phyloP scores from a whole-genome alignment of 2,329 filamentous ascomycete genomes.

The Basipetospora chlamydospora region DNA sequence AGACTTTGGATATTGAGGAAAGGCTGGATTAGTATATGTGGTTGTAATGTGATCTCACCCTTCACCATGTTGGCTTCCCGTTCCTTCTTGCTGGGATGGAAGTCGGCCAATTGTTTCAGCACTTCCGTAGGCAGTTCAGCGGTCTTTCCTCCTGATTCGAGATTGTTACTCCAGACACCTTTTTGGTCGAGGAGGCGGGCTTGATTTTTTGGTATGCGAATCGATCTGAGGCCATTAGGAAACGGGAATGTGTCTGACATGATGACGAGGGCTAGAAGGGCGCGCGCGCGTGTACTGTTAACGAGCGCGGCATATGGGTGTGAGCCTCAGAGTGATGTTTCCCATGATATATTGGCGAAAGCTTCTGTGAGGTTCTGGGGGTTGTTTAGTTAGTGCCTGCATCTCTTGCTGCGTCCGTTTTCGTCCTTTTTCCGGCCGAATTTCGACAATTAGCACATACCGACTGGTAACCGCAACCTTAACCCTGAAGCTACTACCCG shows the following conservation, averaged over 20 bases:
- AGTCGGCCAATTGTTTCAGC: background rate
- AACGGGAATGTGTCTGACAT: constrained; percentile 1
- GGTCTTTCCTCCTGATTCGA: constrained; percentile 10
- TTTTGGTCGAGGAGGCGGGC: constrained; percentile 18
- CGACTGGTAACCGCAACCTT: too few relatives aligned
- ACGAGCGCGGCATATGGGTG: too few relatives aligned
- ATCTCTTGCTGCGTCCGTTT: too few relatives aligned
- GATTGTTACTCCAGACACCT: constrained; percentile 21
- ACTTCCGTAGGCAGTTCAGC: constrained; percentile 22
- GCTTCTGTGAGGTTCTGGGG: too few relatives aligned
- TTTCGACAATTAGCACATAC: too few relatives aligned
- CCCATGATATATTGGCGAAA: too few relatives aligned
- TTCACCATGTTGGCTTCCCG: background rate
- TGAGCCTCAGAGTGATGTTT: too few relatives aligned
- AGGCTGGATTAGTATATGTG: background rate
- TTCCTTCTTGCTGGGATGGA: background rate
- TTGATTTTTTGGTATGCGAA: constrained; percentile 24
- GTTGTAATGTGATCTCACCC: background rate
- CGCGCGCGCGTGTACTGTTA: too few relatives aligned
- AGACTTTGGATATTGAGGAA: background rate
- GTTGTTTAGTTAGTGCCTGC: too few relatives aligned
- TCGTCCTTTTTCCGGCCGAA: too few relatives aligned
- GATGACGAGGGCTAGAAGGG: too few relatives aligned
- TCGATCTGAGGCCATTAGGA: constrained; percentile 4
- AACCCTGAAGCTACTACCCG: too few relatives aligned